phyloP scores from a whole-genome alignment of 345 rosid species.

The Gossypium sturtianum region DNA sequence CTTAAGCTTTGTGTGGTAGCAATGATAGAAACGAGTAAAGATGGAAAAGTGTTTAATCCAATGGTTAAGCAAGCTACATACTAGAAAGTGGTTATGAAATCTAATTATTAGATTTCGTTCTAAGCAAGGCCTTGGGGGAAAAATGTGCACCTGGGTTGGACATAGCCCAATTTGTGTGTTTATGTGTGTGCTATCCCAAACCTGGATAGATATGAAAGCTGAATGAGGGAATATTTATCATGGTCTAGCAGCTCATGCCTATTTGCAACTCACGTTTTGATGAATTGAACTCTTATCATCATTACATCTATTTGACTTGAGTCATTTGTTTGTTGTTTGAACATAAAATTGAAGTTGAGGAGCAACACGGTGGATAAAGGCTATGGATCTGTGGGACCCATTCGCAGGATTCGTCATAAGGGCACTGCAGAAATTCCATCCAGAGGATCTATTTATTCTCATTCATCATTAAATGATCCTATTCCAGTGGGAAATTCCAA shows the following conservation, averaged over 20 bases:
- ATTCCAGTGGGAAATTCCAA: conserved; percentile 32
- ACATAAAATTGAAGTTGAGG: conserved; percentile 35
- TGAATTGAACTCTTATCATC: conserved; percentile 3
- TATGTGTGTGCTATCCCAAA: not conserved
- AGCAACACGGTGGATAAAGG: conserved; percentile 32
- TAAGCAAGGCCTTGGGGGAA: not conserved
- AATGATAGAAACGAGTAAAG: not conserved
- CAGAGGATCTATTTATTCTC: conserved; percentile 36
- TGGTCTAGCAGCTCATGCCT: not conserved
- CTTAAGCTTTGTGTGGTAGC: not conserved
- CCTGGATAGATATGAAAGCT: not conserved
- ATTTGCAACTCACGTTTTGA: conserved; percentile 4
- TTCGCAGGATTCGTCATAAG: conserved; percentile 46
- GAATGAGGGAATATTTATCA: conserved; percentile 1
- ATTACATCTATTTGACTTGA: conserved; percentile 8
- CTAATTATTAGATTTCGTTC: not conserved
- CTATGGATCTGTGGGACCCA: conserved; percentile 68
- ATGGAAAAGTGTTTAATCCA: not conserved
- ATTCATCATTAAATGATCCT: conserved; percentile 28
- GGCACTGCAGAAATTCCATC: conserved; percentile 26
- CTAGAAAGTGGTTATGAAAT: not conserved
- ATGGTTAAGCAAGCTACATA: not conserved
- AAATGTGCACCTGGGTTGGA: not conserved
- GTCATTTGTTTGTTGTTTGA: conserved; percentile 10
- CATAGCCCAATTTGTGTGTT: not conserved